Evolutionary conservation across 179 eudicot species (phyloP), one percentile per base, ranked within the genome.

Genomic region (Nepenthes alata): DNA sequence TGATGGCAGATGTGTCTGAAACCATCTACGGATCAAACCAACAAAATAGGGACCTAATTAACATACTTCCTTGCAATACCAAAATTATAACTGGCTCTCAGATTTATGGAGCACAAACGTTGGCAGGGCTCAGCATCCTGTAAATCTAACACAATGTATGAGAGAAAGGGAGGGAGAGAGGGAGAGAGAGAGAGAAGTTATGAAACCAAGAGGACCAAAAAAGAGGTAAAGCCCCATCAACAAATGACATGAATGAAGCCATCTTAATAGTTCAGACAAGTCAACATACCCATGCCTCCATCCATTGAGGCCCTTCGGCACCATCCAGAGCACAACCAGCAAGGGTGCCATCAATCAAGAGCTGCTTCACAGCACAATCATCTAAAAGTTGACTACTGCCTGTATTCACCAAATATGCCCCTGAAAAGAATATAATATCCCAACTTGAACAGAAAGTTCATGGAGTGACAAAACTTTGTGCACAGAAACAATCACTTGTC

Each of bases 261-360:
- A 41, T 0, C 45, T 41, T 4, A 41, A 4, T 41, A 41, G 37
- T 15, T 64, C 61, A 62, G 53, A 64, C 60, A 37, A 75, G 36
- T 55, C 60, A 77, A 58, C 83, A 63, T 93, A 93, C 98, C 98
- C 98, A 93, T 70, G 98, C 97, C 85, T 93, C 98, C 98, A 93
- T 93, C 98, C 98, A 93, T 48, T 93, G 98, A 37, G 98, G 98
- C 44, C 98, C 98, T 80, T 93, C 98, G 57, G 98, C 98, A 58
- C 98, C 98, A 79, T 93, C 98, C 62, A 89, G 69, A 51, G 98
- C 98, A 85, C 98, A 93, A 62, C 98, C 98, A 55, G 98, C 94
- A 72, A 93, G 81, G 47, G 80, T 80, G 49, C 98, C 98, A 71
- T 93, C 98, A 66, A 93, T 85, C 74, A 93, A 64, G 38, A 93